Conservation (phyloP, 208 protist genomes). For the Wallacemonas sp. region DNA sequence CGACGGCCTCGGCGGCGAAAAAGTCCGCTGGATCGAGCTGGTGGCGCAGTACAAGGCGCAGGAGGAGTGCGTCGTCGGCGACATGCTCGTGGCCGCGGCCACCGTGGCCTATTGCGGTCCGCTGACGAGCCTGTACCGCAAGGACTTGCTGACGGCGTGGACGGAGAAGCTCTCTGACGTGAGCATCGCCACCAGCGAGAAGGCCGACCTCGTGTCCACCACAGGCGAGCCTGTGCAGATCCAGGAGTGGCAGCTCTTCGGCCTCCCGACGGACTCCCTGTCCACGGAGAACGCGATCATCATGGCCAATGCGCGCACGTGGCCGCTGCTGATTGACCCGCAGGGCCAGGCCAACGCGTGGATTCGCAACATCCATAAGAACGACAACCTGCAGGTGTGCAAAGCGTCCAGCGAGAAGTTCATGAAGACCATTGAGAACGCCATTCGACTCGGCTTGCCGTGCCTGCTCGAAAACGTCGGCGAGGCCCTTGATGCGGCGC, state of each 20-base stretch:
- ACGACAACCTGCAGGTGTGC: conserved; percentile 94
- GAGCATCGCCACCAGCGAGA: conserved; percentile 63
- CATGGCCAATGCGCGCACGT: conserved; percentile 91
- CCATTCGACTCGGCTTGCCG: conserved; percentile 96
- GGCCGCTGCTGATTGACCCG: conserved; percentile 98
- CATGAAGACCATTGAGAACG: conserved; percentile 95
- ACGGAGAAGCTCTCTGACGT: conserved; percentile 57
- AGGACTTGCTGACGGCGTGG: conserved; percentile 86
- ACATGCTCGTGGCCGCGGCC: conserved; percentile 95
- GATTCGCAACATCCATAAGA: conserved; percentile 95
- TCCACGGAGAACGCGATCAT: conserved; percentile 98
- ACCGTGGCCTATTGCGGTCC: conserved; percentile 97
- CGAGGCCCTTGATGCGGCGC: conserved; percentile 94
- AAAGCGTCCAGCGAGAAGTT: conserved; percentile 96
- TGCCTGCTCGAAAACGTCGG: conserved; percentile 97
- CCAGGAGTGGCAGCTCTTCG: conserved; percentile 95
- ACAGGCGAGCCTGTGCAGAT: conserved; percentile 95
- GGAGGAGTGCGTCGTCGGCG: conserved; percentile 91
- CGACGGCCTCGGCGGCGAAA: conserved; percentile 97
- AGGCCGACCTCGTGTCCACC: conserved; percentile 85
- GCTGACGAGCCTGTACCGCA: conserved; percentile 94
- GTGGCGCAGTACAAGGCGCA: conserved; percentile 88
- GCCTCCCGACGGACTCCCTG: conserved; percentile 95
- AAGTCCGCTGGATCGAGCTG: conserved; percentile 90
- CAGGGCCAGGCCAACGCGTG: conserved; percentile 98